A percentile compares a stretch with the other conserved stretches of the same genome.
These are phyloP conservation scores for Rhynchospora breviuscula DNA, from an alignment of 176 grass and related monocot genomes.

Conservation along the genomic window DNA sequence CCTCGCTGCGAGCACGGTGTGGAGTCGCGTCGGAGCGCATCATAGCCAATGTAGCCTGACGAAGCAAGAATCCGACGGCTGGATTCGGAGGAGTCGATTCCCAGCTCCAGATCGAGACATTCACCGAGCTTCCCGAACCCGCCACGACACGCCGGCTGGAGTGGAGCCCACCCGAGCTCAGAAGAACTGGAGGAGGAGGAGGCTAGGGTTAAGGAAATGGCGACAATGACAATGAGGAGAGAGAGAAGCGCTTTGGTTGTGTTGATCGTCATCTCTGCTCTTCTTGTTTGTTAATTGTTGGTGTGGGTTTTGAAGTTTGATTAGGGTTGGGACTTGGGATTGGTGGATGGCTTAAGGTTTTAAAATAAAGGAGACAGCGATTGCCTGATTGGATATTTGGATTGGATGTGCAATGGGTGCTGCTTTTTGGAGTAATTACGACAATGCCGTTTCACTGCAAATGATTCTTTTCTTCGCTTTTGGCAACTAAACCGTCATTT, in stretches of 20 bases:
- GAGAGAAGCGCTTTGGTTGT: neutral
- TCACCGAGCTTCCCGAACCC: conserved; percentile 8
- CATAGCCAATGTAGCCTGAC: conserved; percentile 29
- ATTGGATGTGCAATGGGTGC: neutral
- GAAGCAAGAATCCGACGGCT: conserved; percentile 24
- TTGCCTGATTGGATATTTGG: no score
- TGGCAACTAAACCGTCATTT: no score
- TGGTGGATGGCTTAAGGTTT: neutral
- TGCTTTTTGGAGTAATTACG: neutral
- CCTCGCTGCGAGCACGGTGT: conserved; percentile 26
- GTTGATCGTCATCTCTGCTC: neutral
- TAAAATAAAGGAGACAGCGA: neutral
- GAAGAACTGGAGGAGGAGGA: neutral
- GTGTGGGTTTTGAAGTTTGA: neutral
- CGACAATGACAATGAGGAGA: neutral
- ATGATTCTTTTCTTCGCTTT: no score
- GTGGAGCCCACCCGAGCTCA: neutral
- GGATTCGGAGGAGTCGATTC: conserved; percentile 1
- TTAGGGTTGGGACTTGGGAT: neutral
- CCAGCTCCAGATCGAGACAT: conserved; percentile 29
- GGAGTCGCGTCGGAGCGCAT: neutral
- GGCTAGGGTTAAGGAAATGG: neutral
- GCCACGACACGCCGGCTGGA: neutral
- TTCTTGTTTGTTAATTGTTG: neutral
- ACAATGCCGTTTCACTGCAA: neutral